These are phyloP conservation scores for Isabelozyma heimii DNA, from an alignment of 805 yeast species.

Conservation along the genomic window DNA sequence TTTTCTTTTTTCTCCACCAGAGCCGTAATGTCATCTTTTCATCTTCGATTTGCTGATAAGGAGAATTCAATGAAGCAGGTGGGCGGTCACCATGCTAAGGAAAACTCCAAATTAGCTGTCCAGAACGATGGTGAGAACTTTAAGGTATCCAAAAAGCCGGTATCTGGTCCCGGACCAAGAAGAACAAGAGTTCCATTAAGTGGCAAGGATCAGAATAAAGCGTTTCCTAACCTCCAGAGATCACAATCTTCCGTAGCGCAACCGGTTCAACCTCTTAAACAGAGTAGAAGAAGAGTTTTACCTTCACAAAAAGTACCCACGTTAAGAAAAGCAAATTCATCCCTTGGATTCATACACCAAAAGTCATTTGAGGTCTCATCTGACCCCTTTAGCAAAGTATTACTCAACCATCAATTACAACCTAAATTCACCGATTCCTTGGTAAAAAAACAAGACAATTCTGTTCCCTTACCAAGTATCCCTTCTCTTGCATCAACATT, in stretches of 20 bases:
- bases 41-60: slow-evolving; percentile 7
- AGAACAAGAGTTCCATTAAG: slow-evolving; percentile 34
- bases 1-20: background rate
- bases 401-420: slow-evolving; percentile 3
- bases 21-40: background rate
- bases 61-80: slow-evolving; percentile 7
- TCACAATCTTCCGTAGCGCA: slow-evolving; percentile 21
- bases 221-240: slow-evolving; percentile 25
- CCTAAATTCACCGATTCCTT: slow-evolving; percentile 7
- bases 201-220: slow-evolving; percentile 36
- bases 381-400: background rate
- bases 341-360: slow-evolving; percentile 31
- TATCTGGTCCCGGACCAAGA: background rate
- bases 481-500: slow-evolving; percentile 10
- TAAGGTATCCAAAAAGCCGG: background rate
- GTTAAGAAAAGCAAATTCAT: slow-evolving; percentile 33
- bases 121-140: slow-evolving; percentile 1
- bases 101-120: background rate
- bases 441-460: background rate
- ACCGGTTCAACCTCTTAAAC: background rate
- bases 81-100: background rate
- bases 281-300: slow-evolving; percentile 2
- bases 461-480: slow-evolving; percentile 1
- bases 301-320: slow-evolving; percentile 16
- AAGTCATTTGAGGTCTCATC: background rate